Conservation (phyloP, 768 basidiomycete species). For the Cystofilobasidium ferigula region DNA sequence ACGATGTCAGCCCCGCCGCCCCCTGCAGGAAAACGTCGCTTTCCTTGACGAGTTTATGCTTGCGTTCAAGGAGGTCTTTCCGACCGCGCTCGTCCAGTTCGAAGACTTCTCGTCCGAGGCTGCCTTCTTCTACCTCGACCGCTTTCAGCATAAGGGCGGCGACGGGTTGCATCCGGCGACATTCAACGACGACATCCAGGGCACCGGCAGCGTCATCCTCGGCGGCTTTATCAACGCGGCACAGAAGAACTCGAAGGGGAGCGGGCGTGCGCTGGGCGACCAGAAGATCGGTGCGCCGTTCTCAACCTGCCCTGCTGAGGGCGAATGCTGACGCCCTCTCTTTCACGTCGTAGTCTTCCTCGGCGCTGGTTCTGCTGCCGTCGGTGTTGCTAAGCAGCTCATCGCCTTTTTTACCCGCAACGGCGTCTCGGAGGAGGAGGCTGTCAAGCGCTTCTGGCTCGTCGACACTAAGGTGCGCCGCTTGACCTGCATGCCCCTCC, state of each 20-base stretch:
- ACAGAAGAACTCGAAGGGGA: constrained; percentile 57
- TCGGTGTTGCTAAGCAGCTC: constrained; percentile 77
- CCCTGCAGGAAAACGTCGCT: constrained; percentile 34
- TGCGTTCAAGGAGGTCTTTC: constrained; percentile 63
- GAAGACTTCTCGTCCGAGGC: constrained; percentile 87
- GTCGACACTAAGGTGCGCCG: constrained; percentile 54
- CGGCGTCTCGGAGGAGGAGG: constrained; percentile 65
- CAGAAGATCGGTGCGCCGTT: constrained; percentile 53
- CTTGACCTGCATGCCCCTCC: too few species aligned
- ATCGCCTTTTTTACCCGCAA: constrained; percentile 78
- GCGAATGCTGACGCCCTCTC: not conserved
- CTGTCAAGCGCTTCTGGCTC: constrained; percentile 63
- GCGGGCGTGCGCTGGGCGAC: constrained; percentile 54
- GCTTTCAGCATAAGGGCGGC: constrained; percentile 59
- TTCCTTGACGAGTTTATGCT: constrained; percentile 93
- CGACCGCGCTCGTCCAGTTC: constrained; percentile 50
- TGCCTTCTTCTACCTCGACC: constrained; percentile 72
- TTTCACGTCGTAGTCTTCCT: constrained; percentile 51
- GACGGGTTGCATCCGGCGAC: too few species aligned
- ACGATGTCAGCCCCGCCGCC: constrained; percentile 4
- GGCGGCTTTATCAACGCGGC: constrained; percentile 80
- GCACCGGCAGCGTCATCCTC: constrained; percentile 83
- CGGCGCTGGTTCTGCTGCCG: constrained; percentile 82
- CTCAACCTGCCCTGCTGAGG: not conserved
- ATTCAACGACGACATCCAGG: constrained; percentile 37